Conservation (phyloP, 2,329 filamentous ascomycete genomes). For the Sarocladium kiliense region DNA sequence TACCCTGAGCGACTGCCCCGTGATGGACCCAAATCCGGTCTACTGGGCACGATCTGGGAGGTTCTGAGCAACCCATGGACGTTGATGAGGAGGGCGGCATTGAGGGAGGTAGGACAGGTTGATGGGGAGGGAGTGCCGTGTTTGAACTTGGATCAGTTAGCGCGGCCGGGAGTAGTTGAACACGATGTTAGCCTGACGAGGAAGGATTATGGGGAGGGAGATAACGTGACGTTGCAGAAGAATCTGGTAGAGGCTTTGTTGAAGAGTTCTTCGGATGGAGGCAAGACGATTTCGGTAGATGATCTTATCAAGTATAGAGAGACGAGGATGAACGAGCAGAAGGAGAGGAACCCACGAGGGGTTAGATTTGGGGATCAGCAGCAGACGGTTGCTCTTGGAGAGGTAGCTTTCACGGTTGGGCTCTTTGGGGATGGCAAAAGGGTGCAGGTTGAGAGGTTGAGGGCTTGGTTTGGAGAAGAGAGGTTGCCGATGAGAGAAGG, state of each 20-base stretch:
- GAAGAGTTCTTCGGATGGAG: constrained; percentile 2
- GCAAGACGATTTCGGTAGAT: background rate
- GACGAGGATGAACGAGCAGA: background rate
- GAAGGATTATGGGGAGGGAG: background rate
- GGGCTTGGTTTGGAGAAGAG: constrained; percentile 7
- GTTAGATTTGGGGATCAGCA: background rate
- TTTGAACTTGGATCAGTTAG: constrained; percentile 12
- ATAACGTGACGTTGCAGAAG: background rate
- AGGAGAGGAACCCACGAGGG: background rate
- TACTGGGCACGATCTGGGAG: background rate
- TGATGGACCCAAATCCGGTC: background rate
- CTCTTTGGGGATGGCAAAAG: background rate
- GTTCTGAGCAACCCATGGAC: background rate
- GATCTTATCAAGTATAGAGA: background rate
- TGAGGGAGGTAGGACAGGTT: background rate
- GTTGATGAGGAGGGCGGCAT: background rate
- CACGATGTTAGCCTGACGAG: constrained; percentile 4
- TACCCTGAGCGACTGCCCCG: constrained; percentile 9
- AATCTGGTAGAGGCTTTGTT: constrained; percentile 1
- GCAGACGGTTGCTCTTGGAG: background rate
- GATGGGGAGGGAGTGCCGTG: background rate
- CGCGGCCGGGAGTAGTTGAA: constrained; percentile 7
- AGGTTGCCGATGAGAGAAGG: constrained; percentile 2
- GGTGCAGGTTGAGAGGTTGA: background rate
- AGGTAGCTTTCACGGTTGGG: background rate